Evolutionary conservation across 2,329 filamentous ascomycete genomes (phyloP).

Genomic region (Ceratocystis ficicola): DNA sequence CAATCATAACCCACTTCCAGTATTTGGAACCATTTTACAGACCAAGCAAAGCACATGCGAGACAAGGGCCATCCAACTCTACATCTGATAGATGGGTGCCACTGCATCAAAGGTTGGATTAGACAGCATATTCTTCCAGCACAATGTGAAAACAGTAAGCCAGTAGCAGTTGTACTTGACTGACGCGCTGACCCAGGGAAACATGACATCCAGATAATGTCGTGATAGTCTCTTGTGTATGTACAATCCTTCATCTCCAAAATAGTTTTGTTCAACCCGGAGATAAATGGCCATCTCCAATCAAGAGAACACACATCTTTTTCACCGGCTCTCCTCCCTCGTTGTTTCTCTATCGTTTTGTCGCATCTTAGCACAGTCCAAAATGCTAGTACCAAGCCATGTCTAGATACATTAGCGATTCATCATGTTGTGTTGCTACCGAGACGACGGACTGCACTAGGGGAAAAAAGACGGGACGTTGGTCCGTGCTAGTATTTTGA

Average conservation of each 20-base stretch:
- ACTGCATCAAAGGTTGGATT: slow-evolving; percentile 7
- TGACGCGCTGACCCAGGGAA: background rate
- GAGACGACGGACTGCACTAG: background rate
- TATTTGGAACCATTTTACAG: background rate
- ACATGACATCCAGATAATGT: background rate
- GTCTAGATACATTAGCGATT: background rate
- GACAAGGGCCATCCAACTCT: background rate
- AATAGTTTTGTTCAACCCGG: background rate
- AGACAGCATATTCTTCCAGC: background rate
- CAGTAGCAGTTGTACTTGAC: background rate
- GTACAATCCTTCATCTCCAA: background rate
- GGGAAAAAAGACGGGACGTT: background rate
- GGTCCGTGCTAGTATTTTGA: background rate
- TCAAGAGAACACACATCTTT: background rate
- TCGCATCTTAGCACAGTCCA: background rate
- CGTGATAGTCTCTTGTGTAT: background rate
- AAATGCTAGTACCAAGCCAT: background rate
- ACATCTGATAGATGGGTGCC: background rate
- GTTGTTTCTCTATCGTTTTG: background rate
- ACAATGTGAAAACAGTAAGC: background rate
- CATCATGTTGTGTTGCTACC: background rate
- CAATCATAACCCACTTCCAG: background rate
- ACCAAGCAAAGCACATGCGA: background rate
- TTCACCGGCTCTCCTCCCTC: background rate
- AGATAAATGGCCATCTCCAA: background rate